phyloP scores from a whole-genome alignment of 148 eudicot genomes.

The Limonium bicolor region DNA sequence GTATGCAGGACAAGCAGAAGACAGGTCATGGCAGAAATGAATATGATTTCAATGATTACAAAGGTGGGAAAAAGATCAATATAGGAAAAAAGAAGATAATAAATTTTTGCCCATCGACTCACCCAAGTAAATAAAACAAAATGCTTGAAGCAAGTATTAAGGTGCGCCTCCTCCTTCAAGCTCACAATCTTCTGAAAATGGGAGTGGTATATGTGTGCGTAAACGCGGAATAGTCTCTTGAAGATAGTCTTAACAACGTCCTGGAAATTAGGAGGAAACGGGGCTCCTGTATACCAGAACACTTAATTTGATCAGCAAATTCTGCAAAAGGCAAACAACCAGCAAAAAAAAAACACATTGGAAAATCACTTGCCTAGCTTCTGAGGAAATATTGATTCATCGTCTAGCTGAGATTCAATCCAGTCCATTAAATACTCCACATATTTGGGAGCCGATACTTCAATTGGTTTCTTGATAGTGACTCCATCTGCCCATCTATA shows the following conservation, averaged over 20 bases:
- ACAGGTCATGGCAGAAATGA: too few species aligned
- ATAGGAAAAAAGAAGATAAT: too few species aligned
- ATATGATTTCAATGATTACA: too few species aligned
- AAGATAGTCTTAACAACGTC: slow-evolving; percentile 31
- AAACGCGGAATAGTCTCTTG: slow-evolving; percentile 30
- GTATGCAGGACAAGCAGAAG: too few species aligned
- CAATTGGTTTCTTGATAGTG: slow-evolving; percentile 28
- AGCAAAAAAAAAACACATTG: background rate
- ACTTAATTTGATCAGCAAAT: background rate
- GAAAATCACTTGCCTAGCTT: slow-evolving; percentile 13
- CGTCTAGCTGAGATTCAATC: slow-evolving; percentile 32
- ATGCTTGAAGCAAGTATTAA: slow-evolving; percentile 35
- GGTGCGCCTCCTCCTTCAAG: slow-evolving; percentile 31
- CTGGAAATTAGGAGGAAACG: slow-evolving; percentile 26
- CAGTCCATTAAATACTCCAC: slow-evolving; percentile 33
- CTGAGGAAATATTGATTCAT: slow-evolving; percentile 27
- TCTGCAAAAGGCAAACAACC: background rate
- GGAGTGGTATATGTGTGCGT: slow-evolving; percentile 31
- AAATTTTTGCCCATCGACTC: too few species aligned
- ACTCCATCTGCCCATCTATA: slow-evolving; percentile 41
- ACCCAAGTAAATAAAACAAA: slow-evolving; percentile 36
- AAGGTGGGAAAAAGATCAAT: too few species aligned
- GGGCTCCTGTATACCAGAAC: slow-evolving; percentile 19
- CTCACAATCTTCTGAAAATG: slow-evolving; percentile 28
- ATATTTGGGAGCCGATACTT: slow-evolving; percentile 32